phyloP scores from a whole-genome alignment of 169 alveolate genomes.

The Condylostoma magnum region DNA sequence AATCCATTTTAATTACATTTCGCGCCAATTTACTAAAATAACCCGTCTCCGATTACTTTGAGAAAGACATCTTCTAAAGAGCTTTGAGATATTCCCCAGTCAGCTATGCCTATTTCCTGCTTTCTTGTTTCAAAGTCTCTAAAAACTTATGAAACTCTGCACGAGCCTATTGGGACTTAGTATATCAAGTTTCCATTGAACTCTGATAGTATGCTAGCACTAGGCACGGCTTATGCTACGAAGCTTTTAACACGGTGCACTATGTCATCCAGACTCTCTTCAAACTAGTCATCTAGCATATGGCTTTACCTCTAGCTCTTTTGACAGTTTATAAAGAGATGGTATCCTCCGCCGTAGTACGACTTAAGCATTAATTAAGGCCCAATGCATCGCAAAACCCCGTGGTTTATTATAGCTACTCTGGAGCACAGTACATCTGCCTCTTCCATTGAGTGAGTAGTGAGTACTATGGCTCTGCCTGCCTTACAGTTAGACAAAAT shows the following conservation, averaged over 20 bases:
- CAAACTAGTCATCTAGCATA: constrained; percentile 8
- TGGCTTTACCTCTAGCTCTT: neutral
- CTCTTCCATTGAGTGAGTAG: constrained; percentile 94
- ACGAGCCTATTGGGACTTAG: constrained; percentile 42
- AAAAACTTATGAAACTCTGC: constrained; percentile 41
- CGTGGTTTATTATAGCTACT: constrained; percentile 83
- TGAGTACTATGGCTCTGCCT: constrained; percentile 84
- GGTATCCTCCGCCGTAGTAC: constrained; percentile 87
- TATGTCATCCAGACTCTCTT: constrained; percentile 23
- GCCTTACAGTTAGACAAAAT: constrained; percentile 73
- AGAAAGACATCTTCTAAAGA: constrained; percentile 66
- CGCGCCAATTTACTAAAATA: too few species aligned
- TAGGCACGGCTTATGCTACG: constrained; percentile 48
- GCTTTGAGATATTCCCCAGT: constrained; percentile 54
- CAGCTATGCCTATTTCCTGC: constrained; percentile 34
- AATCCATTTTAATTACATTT: too few species aligned
- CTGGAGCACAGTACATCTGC: constrained; percentile 90
- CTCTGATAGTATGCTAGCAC: constrained; percentile 43
- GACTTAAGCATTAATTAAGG: constrained; percentile 69
- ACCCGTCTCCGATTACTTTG: constrained; percentile 49
- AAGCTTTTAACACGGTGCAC: constrained; percentile 33
- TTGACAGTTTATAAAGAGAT: constrained; percentile 66
- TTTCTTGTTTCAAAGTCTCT: constrained; percentile 35
- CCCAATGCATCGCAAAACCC: constrained; percentile 81
- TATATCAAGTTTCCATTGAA: constrained; percentile 72